Percentiles rank a stretch among this genome's conserved stretches.
Conservation (phyloP, 305 asterid species). For the Fraxinus sp. region DNA sequence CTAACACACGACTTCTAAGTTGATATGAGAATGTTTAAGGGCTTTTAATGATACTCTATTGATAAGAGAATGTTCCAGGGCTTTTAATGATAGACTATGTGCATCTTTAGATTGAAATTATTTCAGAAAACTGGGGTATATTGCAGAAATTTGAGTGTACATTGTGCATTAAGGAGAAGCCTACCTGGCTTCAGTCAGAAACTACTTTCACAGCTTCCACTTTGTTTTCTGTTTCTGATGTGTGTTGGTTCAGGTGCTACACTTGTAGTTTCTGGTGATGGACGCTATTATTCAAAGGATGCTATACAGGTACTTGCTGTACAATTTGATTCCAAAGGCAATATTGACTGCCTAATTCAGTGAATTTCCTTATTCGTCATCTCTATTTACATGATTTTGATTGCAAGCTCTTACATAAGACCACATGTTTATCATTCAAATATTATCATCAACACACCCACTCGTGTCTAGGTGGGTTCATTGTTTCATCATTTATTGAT, state of each 20-base stretch:
- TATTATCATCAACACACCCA: neutral
- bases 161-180: neutral
- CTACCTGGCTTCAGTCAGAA: neutral
- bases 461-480: neutral
- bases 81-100: neutral
- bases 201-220: neutral
- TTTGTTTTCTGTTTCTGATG: constrained; percentile 21
- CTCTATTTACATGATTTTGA: neutral
- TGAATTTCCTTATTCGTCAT: neutral
- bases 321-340: constrained; percentile 1
- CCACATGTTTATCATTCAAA: neutral
- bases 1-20: neutral
- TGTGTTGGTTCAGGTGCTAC: constrained; percentile 65
- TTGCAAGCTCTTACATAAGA: neutral
- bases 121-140: neutral
- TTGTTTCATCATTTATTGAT: neutral
- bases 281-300: constrained; percentile 92
- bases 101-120: neutral
- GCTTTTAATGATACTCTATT: neutral
- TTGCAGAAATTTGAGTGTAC: neutral
- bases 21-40: neutral
- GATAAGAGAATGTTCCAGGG: neutral
- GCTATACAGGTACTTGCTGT: constrained; percentile 67
- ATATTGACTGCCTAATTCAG: neutral
- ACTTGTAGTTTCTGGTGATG: constrained; percentile 98